Evolutionary conservation across 208 protist genomes (phyloP), one percentile per base, ranked within the genome.

Genomic region (Zelonia costaricensis): DNA sequence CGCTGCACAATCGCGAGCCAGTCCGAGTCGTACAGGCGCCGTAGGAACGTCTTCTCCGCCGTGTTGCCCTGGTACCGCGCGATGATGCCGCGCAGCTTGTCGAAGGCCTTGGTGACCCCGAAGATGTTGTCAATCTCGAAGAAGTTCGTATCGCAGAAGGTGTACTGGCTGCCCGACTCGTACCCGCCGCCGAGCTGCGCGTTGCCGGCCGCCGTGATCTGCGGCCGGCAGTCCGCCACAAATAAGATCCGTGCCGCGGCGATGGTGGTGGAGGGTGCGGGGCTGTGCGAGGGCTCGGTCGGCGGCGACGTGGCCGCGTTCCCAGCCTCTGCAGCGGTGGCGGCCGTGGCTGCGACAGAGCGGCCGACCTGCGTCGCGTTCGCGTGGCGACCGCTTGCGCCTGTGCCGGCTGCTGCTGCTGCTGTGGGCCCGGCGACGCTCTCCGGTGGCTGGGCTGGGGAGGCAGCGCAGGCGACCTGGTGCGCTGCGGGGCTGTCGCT

Each of bases 111-210:
- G 12, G 55, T 33, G 10, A 93, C 76, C 8, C 62, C 77, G 49
- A 94, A 87, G 58, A 98, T 94, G 57, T 98, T 98, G 46, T 93
- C 93, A 62, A 98, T 97, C 25, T 73, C 70, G 33, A 82, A 78
- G 67, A 97, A 97, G 36, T 75, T 68, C 2, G 80, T 77, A 23
- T 79, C 57, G 71, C 84, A 94, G 64, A 92, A 92, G 39, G 85
- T 70, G 49, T 93, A 88, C 36, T 56, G 45, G 15, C 74, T 31
- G 45, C 83, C 74, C 15, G 66, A 70, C 74, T 98, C 95, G 63
- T 79, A 96, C 28, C 95, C 95, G 5, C 84, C 92, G 36, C 93
- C 93, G 16, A 87, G 62, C 49, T 62, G 63, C 28, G 57, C 62
- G 62, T 97, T 96, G 43, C 59, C 88, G 44, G 60, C 59, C 4